These are phyloP conservation scores for Sanghuangporus sanghuang DNA, from an alignment of 1,284 basidiomycete species.

Conservation along the genomic window DNA sequence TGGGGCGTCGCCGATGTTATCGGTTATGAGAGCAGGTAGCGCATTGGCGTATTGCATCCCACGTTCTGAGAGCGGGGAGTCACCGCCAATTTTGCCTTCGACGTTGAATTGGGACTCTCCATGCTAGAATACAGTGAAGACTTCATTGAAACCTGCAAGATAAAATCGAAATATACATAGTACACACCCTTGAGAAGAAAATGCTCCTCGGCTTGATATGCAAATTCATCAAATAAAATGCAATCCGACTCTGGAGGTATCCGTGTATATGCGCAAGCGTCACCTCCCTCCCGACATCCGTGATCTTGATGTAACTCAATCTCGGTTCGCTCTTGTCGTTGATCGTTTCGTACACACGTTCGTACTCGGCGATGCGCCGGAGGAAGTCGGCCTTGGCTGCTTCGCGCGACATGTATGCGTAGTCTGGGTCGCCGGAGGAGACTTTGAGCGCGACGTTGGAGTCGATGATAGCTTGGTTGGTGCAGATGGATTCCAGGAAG, in stretches of 20 bases:
- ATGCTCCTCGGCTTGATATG: conserved; percentile 96
- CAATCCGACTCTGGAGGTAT: conserved; percentile 94
- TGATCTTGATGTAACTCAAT: conserved; percentile 82
- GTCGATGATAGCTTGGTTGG: conserved; percentile 91
- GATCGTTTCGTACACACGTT: conserved; percentile 94
- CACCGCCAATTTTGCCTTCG: conserved; percentile 95
- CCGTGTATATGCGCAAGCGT: conserved; percentile 83
- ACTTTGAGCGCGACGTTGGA: conserved; percentile 97
- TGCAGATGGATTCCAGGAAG: conserved; percentile 93
- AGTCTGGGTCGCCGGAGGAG: conserved; percentile 94
- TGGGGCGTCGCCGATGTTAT: conserved; percentile 87
- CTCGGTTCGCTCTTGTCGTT: conserved; percentile 61
- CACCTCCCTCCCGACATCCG: conserved; percentile 85
- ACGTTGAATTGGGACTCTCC: conserved; percentile 98
- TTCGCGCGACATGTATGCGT: conserved; percentile 83
- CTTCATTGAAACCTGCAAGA: conserved; percentile 6
- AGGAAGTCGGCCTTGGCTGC: conserved; percentile 88
- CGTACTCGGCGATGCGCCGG: conserved; percentile 89
- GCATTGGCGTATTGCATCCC: conserved; percentile 85
- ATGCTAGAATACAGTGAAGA: conserved; percentile 55
- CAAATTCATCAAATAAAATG: conserved; percentile 98
- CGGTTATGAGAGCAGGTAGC: conserved; percentile 82
- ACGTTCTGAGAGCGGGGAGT: conserved; percentile 80
- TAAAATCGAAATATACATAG: not conserved
- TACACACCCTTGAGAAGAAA: conserved; percentile 85